Evolutionary conservation across 371 early-diverging fungal genomes (phyloP).

Genomic region (Mucor sp.): DNA sequence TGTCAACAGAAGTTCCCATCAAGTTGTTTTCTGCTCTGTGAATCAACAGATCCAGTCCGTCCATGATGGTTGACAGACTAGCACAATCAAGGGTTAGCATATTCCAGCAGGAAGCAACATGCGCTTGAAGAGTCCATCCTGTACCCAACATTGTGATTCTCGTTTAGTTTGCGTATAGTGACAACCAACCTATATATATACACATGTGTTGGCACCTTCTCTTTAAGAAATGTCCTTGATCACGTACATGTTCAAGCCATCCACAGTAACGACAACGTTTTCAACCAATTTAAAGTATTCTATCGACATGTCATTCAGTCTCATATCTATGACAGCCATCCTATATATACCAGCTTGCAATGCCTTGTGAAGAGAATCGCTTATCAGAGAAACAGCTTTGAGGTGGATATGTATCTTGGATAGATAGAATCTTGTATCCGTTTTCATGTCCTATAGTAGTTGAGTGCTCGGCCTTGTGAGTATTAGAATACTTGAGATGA

Average conservation of each 20-base stretch:
- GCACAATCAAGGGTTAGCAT: neutral
- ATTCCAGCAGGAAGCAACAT: no score
- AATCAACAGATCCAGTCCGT: constrained; percentile 18
- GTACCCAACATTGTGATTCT: neutral
- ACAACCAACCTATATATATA: neutral
- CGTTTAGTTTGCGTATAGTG: neutral
- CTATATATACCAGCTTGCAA: neutral
- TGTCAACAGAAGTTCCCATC: neutral
- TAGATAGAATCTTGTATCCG: neutral
- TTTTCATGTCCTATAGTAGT: neutral
- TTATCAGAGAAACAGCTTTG: neutral
- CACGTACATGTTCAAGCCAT: neutral
- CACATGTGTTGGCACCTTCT: neutral
- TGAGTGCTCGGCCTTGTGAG: no score
- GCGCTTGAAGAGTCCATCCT: no score
- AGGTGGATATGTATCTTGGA: neutral
- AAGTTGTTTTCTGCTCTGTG: constrained; percentile 2
- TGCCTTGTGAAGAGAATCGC: neutral
- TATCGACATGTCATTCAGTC: neutral
- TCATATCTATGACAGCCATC: neutral
- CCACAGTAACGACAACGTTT: neutral
- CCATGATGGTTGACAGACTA: constrained; percentile 7
- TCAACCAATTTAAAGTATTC: neutral
- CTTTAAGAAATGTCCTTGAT: neutral
- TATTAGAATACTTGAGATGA: no score